These are phyloP conservation scores for Parathielavia appendiculata DNA, from an alignment of 495 filamentous ascomycete genomes.

Conservation along the genomic window DNA sequence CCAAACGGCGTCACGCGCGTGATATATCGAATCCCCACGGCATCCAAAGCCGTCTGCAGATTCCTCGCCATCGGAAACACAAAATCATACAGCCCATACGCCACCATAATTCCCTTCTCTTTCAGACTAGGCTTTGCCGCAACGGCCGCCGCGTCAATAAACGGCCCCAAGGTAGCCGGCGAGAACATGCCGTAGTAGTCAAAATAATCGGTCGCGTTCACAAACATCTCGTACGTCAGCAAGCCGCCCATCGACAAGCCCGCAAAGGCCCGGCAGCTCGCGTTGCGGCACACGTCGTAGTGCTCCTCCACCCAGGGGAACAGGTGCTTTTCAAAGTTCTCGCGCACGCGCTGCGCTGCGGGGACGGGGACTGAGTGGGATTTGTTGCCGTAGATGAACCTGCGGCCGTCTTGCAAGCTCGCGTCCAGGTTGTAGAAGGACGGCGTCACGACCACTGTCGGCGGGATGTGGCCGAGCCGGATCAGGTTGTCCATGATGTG, in stretches of 20 bases:
- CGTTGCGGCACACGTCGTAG: constrained; percentile 23
- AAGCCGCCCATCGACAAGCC: constrained; percentile 31
- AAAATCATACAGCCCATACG: constrained; percentile 31
- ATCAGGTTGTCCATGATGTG: constrained; percentile 35
- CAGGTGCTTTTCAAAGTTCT: constrained; percentile 31
- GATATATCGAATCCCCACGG: constrained; percentile 18
- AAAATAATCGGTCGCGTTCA: constrained; percentile 32
- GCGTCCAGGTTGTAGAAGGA: constrained; percentile 33
- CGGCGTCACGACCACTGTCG: constrained; percentile 33
- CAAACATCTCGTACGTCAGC: constrained; percentile 35
- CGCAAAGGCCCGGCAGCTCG: constrained; percentile 31
- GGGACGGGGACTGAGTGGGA: constrained; percentile 21
- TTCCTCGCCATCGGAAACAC: constrained; percentile 23
- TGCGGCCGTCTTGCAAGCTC: neutral
- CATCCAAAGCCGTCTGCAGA: constrained; percentile 26
- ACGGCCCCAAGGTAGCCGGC: constrained; percentile 24
- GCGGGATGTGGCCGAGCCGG: constrained; percentile 29
- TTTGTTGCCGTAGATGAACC: constrained; percentile 30
- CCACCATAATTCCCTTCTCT: constrained; percentile 29
- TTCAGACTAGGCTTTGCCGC: constrained; percentile 23
- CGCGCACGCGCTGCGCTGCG: constrained; percentile 18
- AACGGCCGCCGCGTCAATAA: constrained; percentile 19
- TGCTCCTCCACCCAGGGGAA: constrained; percentile 30
- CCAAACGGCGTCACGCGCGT: constrained; percentile 30
- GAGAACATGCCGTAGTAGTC: constrained; percentile 34